Evolutionary conservation across 805 yeast species (phyloP).

Genomic region (Ogataea kodamae): DNA sequence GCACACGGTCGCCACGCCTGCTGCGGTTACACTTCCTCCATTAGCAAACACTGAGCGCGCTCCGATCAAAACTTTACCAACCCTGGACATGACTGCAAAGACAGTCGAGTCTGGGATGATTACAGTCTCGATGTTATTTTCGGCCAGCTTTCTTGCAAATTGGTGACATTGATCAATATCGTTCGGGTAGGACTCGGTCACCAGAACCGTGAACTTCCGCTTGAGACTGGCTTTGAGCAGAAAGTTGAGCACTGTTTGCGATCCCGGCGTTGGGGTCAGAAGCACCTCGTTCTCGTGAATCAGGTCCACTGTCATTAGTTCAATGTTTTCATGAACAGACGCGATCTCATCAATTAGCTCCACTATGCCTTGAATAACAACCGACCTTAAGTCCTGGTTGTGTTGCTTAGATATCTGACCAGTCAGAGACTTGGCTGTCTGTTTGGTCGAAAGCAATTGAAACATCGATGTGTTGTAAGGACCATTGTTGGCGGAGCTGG

Average conservation of each 20-base stretch:
- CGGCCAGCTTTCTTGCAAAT: conserved; percentile 76
- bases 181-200: conserved; percentile 91
- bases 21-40: conserved; percentile 87
- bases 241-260: conserved; percentile 84
- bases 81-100: conserved; percentile 94
- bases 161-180: conserved; percentile 71
- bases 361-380: conserved; percentile 86
- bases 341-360: conserved; percentile 89
- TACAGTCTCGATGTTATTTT: conserved; percentile 83
- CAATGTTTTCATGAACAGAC: conserved; percentile 86
- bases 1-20: conserved; percentile 90
- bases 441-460: conserved; percentile 61
- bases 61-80: conserved; percentile 93
- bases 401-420: conserved; percentile 37
- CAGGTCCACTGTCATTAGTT: conserved; percentile 85
- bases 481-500: conserved; percentile 28
- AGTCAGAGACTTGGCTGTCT: conserved; percentile 21
- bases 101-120: conserved; percentile 91
- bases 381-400: conserved; percentile 69
- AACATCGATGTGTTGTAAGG: conserved; percentile 84
- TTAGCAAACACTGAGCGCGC: conserved; percentile 91
- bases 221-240: conserved; percentile 81
- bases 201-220: conserved; percentile 86
- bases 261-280: conserved; percentile 91
- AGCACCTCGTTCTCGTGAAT: conserved; percentile 88